Conservation (phyloP, 2,329 filamentous ascomycete species). For the Samsoniella hepiali region DNA sequence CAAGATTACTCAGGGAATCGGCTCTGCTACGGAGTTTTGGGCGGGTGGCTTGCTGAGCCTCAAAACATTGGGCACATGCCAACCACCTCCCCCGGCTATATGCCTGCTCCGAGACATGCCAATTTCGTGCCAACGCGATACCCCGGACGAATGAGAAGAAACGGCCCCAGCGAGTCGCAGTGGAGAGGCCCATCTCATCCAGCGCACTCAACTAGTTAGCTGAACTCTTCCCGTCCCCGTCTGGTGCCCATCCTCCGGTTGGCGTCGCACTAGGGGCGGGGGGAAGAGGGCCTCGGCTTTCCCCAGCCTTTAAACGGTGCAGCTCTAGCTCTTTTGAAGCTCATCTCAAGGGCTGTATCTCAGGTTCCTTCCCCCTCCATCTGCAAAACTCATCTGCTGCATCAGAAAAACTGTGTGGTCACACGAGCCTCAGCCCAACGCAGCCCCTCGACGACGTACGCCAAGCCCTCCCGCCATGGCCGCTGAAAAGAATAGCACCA, state of each 20-base stretch:
- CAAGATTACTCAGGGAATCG: neutral
- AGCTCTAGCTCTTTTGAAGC: neutral
- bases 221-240: neutral
- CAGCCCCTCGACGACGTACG: neutral
- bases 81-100: too few relatives aligned
- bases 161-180: neutral
- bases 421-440: neutral
- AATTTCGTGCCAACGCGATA: neutral
- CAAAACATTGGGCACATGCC: neutral
- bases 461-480: neutral
- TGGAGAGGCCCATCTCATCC: neutral
- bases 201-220: neutral
- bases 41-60: neutral
- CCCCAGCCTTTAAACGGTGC: neutral
- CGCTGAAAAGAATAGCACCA: slow-evolving; percentile 11
- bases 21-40: neutral
- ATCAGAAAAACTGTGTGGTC: neutral
- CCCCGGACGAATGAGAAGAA: neutral
- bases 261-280: slow-evolving; percentile 10
- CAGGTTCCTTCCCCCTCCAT: neutral
- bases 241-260: neutral
- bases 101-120: too few relatives aligned
- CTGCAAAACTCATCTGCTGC: neutral
- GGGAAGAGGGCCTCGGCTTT: slow-evolving; percentile 12
- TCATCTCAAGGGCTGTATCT: neutral